Base-by-base conservation (phyloP, 345 rosid genomes). In the Excoecaria cochinchinensis region DNA sequence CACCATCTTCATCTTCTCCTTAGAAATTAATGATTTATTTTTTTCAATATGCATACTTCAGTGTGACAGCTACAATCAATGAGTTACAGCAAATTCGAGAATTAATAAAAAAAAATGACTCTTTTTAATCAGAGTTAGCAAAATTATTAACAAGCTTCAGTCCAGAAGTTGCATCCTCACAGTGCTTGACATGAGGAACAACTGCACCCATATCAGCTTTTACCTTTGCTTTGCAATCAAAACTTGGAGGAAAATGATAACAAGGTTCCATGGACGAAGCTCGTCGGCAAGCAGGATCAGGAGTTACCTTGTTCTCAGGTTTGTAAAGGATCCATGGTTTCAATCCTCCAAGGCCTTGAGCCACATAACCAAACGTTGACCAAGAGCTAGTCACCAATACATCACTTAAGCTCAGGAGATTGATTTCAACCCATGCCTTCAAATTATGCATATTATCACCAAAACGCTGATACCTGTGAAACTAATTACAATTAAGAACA, bases 381-480 rank as follows among this genome's bases (percentile, higher is more conserved):
- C 46, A 36, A 14, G 67, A 39, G 15, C 67, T 62, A 11, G 67
- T 62, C 14, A 62, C 67, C 67, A 62, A 62, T 17, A 16, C 11
- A 36, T 62, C 67, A 12, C 44, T 36, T 46, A 62, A 62, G 16
- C 67, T 62, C 8, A 62, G 46, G 67, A 62, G 67, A 39, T 62
- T 24, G 8, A 62, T 62, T 62, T 62, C 67, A 31, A 36, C 46
- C 67, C 44, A 62, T 62, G 67, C 67, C 67, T 62, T 62, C 46
- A 38, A 5, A 39, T 62, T 62, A 46, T 62, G 67, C 21, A 62
- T 62, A 6, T 62, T 56, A 56, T 56, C 60, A 19, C 60, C 60
- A 21, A 21, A 22, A 9, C 19, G 60, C 6, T 56, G 60, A 56
- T 56, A 56, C 31, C 31, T 31, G 31, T 31, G 31, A 31, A 31